phyloP scores from a whole-genome alignment of 371 early-diverging fungal genomes.

The Mortierella sp. region DNA sequence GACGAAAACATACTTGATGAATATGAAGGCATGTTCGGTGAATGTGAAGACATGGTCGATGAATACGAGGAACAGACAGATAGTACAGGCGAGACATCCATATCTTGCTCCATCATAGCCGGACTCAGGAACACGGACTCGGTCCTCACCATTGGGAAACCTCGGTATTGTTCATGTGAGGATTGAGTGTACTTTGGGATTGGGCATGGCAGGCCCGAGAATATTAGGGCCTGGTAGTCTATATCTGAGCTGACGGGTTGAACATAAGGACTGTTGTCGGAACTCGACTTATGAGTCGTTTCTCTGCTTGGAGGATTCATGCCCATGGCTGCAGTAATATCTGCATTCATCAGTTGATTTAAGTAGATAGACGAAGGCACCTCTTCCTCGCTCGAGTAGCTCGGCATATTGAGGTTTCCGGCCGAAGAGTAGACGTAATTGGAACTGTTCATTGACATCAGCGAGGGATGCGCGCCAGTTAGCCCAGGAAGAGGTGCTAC shows the following conservation, averaged over 20 bases:
- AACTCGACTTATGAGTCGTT: neutral
- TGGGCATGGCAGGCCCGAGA: neutral
- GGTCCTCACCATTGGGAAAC: neutral
- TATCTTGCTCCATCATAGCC: slow-evolving; percentile 18
- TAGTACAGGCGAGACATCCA: slow-evolving; percentile 59
- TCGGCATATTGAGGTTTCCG: neutral
- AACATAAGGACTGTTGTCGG: too few relatives aligned
- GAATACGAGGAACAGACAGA: slow-evolving; percentile 55
- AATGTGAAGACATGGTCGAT: neutral
- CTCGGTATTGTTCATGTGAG: neutral
- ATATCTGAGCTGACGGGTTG: neutral
- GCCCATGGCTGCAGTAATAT: slow-evolving; percentile 5
- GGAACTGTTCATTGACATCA: neutral
- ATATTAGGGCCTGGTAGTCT: neutral
- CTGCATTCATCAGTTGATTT: slow-evolving; percentile 6
- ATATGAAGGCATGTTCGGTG: slow-evolving; percentile 29
- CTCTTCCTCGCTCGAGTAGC: neutral
- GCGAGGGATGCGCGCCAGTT: neutral
- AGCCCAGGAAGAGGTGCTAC: neutral
- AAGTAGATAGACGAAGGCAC: neutral
- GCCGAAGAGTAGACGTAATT: neutral
- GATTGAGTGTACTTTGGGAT: neutral
- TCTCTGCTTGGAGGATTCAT: neutral
- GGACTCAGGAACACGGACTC: slow-evolving; percentile 14
- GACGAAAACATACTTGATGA: slow-evolving; percentile 1